phyloP scores from a whole-genome alignment of 306 rosid genomes.

The Ormosia emarginata region DNA sequence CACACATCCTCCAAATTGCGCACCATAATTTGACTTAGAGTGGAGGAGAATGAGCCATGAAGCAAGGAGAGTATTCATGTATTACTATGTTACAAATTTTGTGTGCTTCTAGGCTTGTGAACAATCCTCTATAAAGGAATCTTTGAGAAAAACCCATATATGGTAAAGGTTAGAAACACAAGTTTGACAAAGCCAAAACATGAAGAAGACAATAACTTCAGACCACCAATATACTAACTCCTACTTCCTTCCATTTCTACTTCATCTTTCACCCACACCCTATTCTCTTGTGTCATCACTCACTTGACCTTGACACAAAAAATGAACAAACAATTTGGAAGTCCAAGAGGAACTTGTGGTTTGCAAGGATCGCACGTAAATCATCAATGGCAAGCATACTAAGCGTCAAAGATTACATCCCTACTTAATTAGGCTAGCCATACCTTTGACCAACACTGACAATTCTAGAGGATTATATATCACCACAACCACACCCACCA shows the following conservation, averaged over 20 bases:
- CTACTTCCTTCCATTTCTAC: conserved; percentile 11
- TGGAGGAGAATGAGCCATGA: too few species aligned
- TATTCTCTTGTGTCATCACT: not conserved
- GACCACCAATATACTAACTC: conserved; percentile 31
- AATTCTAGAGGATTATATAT: conserved; percentile 13
- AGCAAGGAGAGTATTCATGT: too few species aligned
- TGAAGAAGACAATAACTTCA: conserved; percentile 19
- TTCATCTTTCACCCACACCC: not conserved
- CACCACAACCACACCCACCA: conserved; percentile 16
- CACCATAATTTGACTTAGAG: too few species aligned
- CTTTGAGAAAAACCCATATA: conserved; percentile 79
- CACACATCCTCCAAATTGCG: too few species aligned
- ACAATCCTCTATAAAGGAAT: too few species aligned
- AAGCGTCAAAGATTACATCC: conserved; percentile 52
- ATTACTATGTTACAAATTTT: too few species aligned
- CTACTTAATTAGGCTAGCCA: conserved; percentile 20
- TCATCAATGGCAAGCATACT: conserved; percentile 63
- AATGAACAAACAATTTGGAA: conserved; percentile 22
- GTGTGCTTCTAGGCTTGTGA: too few species aligned
- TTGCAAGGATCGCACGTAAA: conserved; percentile 28
- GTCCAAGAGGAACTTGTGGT: conserved; percentile 20
- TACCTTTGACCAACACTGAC: conserved; percentile 19
- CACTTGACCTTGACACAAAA: not conserved
- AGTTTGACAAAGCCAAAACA: conserved; percentile 42
- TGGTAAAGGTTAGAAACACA: conserved; percentile 49